Evolutionary conservation across 116 monocot genomes (phyloP).

Genomic region (Posidonia oceanica): DNA sequence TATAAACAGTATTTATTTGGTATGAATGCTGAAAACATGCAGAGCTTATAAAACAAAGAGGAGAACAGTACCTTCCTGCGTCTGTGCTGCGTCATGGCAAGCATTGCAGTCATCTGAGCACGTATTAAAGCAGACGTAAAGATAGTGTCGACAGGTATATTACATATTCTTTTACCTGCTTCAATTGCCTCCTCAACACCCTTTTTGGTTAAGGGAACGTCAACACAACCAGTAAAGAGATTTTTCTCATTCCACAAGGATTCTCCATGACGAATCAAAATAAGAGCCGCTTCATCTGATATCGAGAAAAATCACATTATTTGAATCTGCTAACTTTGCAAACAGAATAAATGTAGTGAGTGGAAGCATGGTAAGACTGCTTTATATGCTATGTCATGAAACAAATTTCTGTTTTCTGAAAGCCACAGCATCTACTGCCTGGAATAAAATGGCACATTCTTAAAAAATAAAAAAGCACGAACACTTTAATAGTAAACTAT

Average conservation of each 20-base stretch:
- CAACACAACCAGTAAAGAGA: conserved; percentile 97
- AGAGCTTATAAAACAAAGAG: not conserved
- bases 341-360: not conserved
- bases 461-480: not conserved
- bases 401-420: not conserved
- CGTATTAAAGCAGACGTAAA: conserved; percentile 86
- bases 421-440: not conserved
- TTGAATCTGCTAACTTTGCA: not conserved
- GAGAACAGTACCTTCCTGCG: conserved; percentile 62
- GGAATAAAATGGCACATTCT: not conserved
- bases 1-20: not conserved
- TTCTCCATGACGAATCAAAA: conserved; percentile 92
- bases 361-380: not conserved
- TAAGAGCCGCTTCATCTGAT: conserved; percentile 92
- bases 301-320: not conserved
- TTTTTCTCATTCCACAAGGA: conserved; percentile 99
- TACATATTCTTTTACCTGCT: conserved; percentile 88
- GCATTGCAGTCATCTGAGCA: conserved; percentile 99
- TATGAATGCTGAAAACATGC: not conserved
- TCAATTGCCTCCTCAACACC: conserved; percentile 98
- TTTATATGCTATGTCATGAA: not conserved
- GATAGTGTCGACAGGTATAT: conserved; percentile 89
- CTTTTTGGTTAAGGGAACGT: conserved; percentile 86
- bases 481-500: not conserved
- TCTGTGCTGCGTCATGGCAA: conserved; percentile 97